Evolutionary conservation across 345 rosid species (phyloP).

Genomic region (Murraya koenigii): DNA sequence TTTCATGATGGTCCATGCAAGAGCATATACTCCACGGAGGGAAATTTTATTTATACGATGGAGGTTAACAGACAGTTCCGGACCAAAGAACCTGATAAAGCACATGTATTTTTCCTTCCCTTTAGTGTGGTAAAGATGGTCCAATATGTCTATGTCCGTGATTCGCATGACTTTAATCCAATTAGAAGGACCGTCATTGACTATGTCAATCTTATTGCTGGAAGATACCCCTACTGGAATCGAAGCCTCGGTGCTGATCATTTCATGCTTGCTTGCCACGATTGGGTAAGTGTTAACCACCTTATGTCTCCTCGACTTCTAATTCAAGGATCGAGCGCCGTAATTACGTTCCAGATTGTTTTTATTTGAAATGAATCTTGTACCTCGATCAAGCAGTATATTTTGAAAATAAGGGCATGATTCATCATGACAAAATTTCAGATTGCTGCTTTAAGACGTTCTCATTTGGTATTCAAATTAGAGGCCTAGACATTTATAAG

Average conservation of each 20-base stretch:
- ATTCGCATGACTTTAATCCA: conserved; percentile 64
- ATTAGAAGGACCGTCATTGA: conserved; percentile 63
- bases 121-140: conserved; percentile 85
- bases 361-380: neutral
- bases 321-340: neutral
- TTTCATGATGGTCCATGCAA: conserved; percentile 92
- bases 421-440: neutral
- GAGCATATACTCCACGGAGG: conserved; percentile 92
- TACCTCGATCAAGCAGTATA: neutral
- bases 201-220: conserved; percentile 53
- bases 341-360: neutral
- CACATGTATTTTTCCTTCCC: conserved; percentile 72
- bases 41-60: conserved; percentile 61
- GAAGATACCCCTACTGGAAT: conserved; percentile 71
- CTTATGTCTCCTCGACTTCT: neutral
- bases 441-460: neutral
- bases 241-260: conserved; percentile 85
- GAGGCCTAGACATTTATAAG: neutral
- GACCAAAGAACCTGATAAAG: conserved; percentile 63
- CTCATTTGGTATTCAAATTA: neutral
- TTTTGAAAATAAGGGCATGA: neutral
- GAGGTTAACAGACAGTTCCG: conserved; percentile 43
- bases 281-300: conserved; percentile 52
- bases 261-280: conserved; percentile 89
- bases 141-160: conserved; percentile 56